Conservation (phyloP, 345 rosid species). For the Litchi chinensis region DNA sequence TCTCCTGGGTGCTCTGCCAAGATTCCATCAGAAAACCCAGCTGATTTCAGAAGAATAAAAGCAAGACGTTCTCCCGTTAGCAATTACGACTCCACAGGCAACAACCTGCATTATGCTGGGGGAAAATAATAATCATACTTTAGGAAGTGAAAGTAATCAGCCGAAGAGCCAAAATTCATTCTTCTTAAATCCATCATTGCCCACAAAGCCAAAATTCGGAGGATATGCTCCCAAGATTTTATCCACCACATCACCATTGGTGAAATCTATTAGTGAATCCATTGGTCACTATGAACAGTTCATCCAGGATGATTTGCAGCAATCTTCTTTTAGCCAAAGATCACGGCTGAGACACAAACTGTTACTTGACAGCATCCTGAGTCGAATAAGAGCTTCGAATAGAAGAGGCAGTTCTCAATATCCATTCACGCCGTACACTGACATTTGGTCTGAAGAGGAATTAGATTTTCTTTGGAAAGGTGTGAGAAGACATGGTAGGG, state of each 20-base stretch:
- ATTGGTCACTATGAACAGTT: constrained; percentile 19
- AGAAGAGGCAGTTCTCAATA: constrained; percentile 21
- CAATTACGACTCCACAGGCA: too few species aligned
- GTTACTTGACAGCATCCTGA: constrained; percentile 39
- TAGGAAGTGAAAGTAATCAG: constrained; percentile 23
- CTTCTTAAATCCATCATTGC: constrained; percentile 21
- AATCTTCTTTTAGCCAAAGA: constrained; percentile 25
- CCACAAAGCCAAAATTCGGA: constrained; percentile 24
- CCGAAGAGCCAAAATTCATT: constrained; percentile 20
- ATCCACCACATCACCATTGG: background rate
- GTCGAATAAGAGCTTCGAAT: constrained; percentile 28
- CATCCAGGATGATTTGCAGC: constrained; percentile 25
- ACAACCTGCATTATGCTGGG: background rate
- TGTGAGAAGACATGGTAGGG: constrained; percentile 53
- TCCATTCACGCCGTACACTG: constrained; percentile 20
- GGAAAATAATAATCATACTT: background rate
- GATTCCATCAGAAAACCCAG: constrained; percentile 17
- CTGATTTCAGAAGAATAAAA: too few species aligned
- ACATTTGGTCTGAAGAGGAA: constrained; percentile 54
- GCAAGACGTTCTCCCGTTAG: background rate
- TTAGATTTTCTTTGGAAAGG: constrained; percentile 57
- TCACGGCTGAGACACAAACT: constrained; percentile 37
- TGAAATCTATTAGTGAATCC: constrained; percentile 15
- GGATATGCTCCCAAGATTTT: constrained; percentile 19
- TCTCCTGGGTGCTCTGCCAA: constrained; percentile 12